These are phyloP conservation scores for Saposhnikovia divaricata DNA, from an alignment of 129 eudicot genomes.

Conservation along the genomic window DNA sequence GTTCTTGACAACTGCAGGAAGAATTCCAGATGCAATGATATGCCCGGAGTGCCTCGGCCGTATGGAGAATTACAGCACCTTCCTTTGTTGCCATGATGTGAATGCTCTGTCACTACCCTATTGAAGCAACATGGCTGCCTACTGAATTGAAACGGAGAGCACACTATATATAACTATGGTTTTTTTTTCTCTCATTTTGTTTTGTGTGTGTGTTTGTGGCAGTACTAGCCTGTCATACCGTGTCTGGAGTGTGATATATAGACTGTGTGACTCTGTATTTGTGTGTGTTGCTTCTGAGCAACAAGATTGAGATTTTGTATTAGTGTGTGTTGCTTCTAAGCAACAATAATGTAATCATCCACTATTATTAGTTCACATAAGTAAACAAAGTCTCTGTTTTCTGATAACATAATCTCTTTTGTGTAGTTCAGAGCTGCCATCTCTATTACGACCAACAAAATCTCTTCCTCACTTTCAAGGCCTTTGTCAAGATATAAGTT, in stretches of 20 bases:
- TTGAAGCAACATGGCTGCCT: conserved; percentile 12
- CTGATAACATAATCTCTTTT: not conserved
- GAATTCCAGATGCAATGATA: conserved; percentile 52
- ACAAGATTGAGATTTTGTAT: not conserved
- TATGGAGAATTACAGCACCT: conserved; percentile 65
- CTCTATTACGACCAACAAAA: too few relatives aligned
- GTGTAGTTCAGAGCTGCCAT: too few relatives aligned
- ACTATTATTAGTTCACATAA: not conserved
- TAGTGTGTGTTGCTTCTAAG: too few relatives aligned
- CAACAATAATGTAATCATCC: not conserved
- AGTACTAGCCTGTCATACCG: not conserved
- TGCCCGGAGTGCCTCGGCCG: conserved; percentile 71
- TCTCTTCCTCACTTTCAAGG: too few relatives aligned
- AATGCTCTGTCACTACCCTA: conserved; percentile 28
- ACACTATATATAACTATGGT: not conserved
- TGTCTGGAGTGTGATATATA: not conserved
- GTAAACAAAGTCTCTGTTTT: not conserved
- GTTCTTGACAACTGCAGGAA: conserved; percentile 46
- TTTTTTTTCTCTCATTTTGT: not conserved
- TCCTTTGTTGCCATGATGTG: conserved; percentile 68
- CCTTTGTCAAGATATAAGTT: too few relatives aligned
- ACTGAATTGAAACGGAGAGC: not conserved
- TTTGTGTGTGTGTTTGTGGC: not conserved
- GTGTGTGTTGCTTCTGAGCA: not conserved
- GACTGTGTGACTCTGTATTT: not conserved